Evolutionary conservation across 371 early-diverging fungal genomes (phyloP), one percentile per base, ranked within the genome.

Genomic region (Mucor racemosus): DNA sequence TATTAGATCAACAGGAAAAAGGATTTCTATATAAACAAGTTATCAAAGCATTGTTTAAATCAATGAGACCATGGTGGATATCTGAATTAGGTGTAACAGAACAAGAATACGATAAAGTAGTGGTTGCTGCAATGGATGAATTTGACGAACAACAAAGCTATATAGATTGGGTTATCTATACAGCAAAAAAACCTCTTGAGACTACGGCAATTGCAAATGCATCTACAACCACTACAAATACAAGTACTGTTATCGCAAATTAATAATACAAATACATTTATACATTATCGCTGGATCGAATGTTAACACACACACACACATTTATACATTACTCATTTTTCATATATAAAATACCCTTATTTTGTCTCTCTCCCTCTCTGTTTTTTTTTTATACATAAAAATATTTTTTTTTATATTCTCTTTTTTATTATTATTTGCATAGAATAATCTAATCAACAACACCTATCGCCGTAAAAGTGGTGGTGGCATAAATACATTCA

Each of bases 401-500:
- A 33, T 56, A n/a, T 36, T n/a, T 36, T 7, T n/a, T 56, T 55
- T 34, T 21, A 38, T 3, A 38, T 38, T 11, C 9, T 38, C 3
- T 26, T 26, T 26, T n/a, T n/a, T n/a, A n/a, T n/a, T n/a, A n/a
- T n/a, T 26, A 26, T 26, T 26, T 26, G 3, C 1, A 26, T 26
- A 26, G 26, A 3, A 26, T 26, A 26, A 26, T 26, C 3, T 26
- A 19, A 0, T 11, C 1, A 31, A 39, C 33, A 26, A 39, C 26
- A 26, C 42, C 69, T 76, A 82, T 69, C 80, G 77, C 50, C 71
- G 71, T 54, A 78, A 60, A 35, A 84, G 69, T 8, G 78, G 67
- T 31, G 79, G 83, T 26, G 88, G 90, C 48, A 80, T 74, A 73
- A 88, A 85, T 15, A 91, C 81, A 78, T 88, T 87, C 10, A 97